phyloP scores from a whole-genome alignment of 2,329 filamentous ascomycete species.

The Emmonsia crescens region DNA sequence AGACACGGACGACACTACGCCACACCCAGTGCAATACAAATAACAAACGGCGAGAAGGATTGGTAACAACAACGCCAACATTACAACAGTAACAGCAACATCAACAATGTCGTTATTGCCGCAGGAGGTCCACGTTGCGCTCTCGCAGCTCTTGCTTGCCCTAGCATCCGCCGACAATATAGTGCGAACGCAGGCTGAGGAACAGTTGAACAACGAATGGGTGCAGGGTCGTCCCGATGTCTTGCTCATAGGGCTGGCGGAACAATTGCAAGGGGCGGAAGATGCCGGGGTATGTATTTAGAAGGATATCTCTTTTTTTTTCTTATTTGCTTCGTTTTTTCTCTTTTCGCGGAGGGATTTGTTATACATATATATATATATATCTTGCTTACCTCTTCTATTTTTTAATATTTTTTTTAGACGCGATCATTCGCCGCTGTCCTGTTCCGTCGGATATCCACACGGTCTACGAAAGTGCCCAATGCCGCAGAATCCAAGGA shows the following conservation, averaged over 20 bases:
- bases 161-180: constrained; percentile 84
- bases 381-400: constrained; percentile 6
- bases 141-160: constrained; percentile 75
- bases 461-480: constrained; percentile 68
- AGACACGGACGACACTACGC: background rate
- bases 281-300: constrained; percentile 54
- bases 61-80: background rate
- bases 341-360: background rate
- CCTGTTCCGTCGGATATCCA: constrained; percentile 86
- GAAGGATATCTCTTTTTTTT: background rate
- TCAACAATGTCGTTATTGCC: constrained; percentile 69
- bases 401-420: constrained; percentile 36
- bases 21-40: background rate
- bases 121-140: constrained; percentile 70
- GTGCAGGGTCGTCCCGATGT: constrained; percentile 69
- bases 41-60: background rate
- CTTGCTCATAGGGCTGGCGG: constrained; percentile 83
- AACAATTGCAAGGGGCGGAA: constrained; percentile 74
- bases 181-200: constrained; percentile 75
- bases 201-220: constrained; percentile 86
- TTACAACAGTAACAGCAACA: background rate
- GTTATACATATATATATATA: too few relatives aligned
- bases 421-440: constrained; percentile 85
- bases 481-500: constrained; percentile 60
- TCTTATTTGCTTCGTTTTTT: background rate